These are phyloP conservation scores for Forsythia viridissima DNA, from an alignment of 257 asterid species.

Conservation along the genomic window DNA sequence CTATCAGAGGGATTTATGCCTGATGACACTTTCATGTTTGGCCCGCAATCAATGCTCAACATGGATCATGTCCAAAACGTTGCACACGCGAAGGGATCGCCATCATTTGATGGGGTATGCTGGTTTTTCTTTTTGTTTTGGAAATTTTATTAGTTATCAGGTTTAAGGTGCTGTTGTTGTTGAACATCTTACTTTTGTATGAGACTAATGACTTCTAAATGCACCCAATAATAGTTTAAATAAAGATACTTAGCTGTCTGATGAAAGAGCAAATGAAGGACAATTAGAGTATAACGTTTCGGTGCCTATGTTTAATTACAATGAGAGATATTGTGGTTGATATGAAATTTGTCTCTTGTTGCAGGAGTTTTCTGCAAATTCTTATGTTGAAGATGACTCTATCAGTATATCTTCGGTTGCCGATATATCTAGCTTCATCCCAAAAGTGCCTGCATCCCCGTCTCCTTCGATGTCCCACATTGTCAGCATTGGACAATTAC, in stretches of 20 bases:
- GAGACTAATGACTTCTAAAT: background rate
- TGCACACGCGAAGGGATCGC: conserved; percentile 64
- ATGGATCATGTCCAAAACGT: conserved; percentile 55
- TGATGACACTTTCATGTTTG: conserved; percentile 82
- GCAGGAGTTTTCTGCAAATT: conserved; percentile 75
- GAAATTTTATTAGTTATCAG: background rate
- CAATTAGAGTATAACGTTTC: background rate
- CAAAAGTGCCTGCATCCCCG: conserved; percentile 71
- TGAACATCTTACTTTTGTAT: background rate
- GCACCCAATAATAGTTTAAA: background rate
- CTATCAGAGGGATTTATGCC: conserved; percentile 78
- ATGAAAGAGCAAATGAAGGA: background rate
- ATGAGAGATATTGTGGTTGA: background rate
- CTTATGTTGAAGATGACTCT: conserved; percentile 68
- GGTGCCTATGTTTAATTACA: background rate
- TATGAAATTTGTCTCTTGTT: conserved; percentile 8
- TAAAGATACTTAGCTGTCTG: background rate
- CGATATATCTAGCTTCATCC: conserved; percentile 72
- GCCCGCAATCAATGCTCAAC: conserved; percentile 63
- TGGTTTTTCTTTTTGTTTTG: background rate
- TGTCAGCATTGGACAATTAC: conserved; percentile 86
- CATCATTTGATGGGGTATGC: conserved; percentile 79
- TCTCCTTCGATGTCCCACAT: conserved; percentile 82
- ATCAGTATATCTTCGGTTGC: conserved; percentile 77
- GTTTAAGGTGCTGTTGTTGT: background rate